A percentile compares a stretch with the other conserved stretches of the same genome.
Conservation (phyloP, 805 yeast genomes). For the Wickerhamiella musiphila region DNA sequence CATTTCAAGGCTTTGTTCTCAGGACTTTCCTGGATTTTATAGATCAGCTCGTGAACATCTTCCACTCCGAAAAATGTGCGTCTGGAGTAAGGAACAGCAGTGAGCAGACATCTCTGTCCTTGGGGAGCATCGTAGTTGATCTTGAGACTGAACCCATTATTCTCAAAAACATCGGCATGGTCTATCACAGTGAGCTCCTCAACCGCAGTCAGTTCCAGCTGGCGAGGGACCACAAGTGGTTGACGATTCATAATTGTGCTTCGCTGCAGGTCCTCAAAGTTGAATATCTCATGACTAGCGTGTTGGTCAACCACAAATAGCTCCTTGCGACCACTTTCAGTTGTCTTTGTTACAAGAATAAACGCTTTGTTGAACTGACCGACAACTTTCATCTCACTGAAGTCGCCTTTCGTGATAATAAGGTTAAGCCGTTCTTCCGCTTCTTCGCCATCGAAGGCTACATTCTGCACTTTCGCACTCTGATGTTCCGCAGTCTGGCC, state of each 20-base stretch:
- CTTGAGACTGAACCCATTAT: conserved; percentile 59
- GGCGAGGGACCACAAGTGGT: conserved; percentile 42
- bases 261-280: conserved; percentile 55
- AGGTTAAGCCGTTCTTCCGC: conserved; percentile 46
- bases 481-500: conserved; percentile 1
- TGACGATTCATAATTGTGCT: conserved; percentile 48
- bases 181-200: conserved; percentile 64
- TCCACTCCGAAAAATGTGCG: conserved; percentile 40
- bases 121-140: conserved; percentile 34
- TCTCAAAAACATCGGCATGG: conserved; percentile 35
- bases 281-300: conserved; percentile 90
- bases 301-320: conserved; percentile 89
- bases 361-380: conserved; percentile 97
- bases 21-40: conserved; percentile 41
- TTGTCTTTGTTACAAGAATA: conserved; percentile 44
- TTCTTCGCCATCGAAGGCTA: conserved; percentile 27
- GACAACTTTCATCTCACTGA: conserved; percentile 52
- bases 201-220: conserved; percentile 48
- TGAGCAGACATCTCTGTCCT: conserved; percentile 38
- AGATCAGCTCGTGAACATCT: conserved; percentile 66
- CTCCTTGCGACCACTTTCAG: conserved; percentile 26
- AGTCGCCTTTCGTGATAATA: conserved; percentile 55
- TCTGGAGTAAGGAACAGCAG: conserved; percentile 59
- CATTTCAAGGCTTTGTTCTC: conserved; percentile 35
- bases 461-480: conserved; percentile 6